phyloP scores from a whole-genome alignment of 257 asterid species.

The Solanum dulcamara region DNA sequence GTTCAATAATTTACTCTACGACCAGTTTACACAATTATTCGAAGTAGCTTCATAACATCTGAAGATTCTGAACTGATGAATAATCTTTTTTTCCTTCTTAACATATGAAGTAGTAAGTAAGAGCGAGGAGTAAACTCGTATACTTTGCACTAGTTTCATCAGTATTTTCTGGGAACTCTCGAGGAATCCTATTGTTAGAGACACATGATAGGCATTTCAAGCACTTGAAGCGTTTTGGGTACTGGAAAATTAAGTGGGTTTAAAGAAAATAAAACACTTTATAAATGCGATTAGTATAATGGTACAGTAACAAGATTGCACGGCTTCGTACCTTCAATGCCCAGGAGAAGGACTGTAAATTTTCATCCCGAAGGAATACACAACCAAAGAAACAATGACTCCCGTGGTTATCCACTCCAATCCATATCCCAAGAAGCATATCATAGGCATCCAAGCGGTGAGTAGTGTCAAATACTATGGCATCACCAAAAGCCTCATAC shows the following conservation, averaged over 20 bases:
- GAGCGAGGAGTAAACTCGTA: not conserved
- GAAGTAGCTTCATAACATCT: not conserved
- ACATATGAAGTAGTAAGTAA: not conserved
- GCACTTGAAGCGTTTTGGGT: not conserved
- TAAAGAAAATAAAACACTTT: not conserved
- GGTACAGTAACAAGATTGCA: not conserved
- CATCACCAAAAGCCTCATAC: constrained; percentile 83
- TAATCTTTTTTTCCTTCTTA: not conserved
- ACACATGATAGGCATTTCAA: not conserved
- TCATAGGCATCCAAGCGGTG: constrained; percentile 88
- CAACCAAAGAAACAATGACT: constrained; percentile 50
- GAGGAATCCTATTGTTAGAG: not conserved
- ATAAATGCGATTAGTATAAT: not conserved
- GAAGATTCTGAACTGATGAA: not conserved
- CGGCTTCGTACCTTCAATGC: constrained; percentile 71
- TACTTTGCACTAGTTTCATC: not conserved
- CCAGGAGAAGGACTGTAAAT: constrained; percentile 52
- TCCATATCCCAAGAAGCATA: constrained; percentile 90
- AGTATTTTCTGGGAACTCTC: not conserved
- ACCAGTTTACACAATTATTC: not conserved
- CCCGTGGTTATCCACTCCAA: constrained; percentile 63
- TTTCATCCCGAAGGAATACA: constrained; percentile 52
- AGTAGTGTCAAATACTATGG: constrained; percentile 89
- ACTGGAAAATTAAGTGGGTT: not conserved
- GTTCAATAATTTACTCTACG: not conserved